Evolutionary conservation across 768 basidiomycete genomes (phyloP).

Genomic region (Favolaschia claudopus): DNA sequence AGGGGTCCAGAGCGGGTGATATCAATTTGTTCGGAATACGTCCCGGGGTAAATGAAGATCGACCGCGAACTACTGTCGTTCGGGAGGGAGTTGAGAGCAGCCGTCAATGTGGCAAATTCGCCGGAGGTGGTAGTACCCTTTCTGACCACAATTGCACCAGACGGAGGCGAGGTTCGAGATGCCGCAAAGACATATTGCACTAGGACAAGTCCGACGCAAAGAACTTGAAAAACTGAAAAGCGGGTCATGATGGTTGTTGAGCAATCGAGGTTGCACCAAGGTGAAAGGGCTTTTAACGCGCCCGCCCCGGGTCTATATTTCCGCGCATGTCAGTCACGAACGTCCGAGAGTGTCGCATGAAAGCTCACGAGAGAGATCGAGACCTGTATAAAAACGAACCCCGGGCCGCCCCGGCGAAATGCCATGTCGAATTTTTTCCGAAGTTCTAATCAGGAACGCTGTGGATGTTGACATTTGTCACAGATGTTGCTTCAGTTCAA

Average conservation of each 20-base stretch:
- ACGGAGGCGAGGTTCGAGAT: slow-evolving; percentile 50
- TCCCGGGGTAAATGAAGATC: slow-evolving; percentile 59
- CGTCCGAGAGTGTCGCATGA: too few species aligned
- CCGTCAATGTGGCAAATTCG: slow-evolving; percentile 47
- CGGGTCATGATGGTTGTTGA: neutral
- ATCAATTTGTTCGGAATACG: slow-evolving; percentile 52
- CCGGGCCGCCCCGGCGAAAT: too few species aligned
- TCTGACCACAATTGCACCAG: slow-evolving; percentile 51
- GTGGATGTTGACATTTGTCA: too few species aligned
- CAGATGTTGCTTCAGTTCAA: too few species aligned
- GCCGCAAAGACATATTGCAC: slow-evolving; percentile 32
- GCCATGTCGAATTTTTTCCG: too few species aligned
- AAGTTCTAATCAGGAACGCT: too few species aligned
- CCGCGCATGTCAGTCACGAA: too few species aligned
- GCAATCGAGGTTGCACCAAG: neutral
- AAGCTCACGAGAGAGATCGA: too few species aligned
- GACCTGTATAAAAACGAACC: too few species aligned
- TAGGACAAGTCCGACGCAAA: neutral
- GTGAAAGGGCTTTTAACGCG: neutral
- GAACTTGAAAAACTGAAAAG: neutral
- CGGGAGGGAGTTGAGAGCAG: slow-evolving; percentile 51
- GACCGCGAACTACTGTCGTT: slow-evolving; percentile 45
- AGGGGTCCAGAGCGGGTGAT: slow-evolving; percentile 54
- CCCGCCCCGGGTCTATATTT: too few species aligned
- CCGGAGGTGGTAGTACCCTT: slow-evolving; percentile 46